A percentile compares a stretch with the other conserved stretches of the same genome.
These are phyloP conservation scores for Elaeis oleifera DNA, from an alignment of 202 grass and related monocot species.

Conservation along the genomic window DNA sequence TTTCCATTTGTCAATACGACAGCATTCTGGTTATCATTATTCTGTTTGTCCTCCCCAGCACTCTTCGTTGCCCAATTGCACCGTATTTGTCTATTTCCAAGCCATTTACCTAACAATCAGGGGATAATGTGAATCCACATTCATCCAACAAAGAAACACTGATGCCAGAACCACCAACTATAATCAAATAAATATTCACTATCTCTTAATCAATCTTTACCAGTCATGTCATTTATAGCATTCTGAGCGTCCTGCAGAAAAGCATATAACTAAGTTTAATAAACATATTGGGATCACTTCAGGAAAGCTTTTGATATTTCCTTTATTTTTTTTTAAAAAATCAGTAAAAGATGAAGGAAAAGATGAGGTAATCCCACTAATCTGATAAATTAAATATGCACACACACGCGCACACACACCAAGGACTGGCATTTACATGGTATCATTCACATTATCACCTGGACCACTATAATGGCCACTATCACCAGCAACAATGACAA, in stretches of 20 bases:
- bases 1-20: conserved; percentile 63
- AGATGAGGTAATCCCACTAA: no score
- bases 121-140: conserved; percentile 1
- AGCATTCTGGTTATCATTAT: conserved; percentile 58
- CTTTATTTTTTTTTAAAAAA: no score
- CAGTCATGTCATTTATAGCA: conserved; percentile 75
- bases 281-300: not conserved
- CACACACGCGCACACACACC: no score
- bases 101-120: conserved; percentile 55
- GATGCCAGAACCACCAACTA: not conserved
- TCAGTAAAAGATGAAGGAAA: no score
- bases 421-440: no score
- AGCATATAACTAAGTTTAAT: conserved; percentile 4
- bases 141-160: not conserved
- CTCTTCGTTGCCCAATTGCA: conserved; percentile 82
- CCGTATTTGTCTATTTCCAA: conserved; percentile 75
- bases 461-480: no score
- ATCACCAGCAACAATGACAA: no score
- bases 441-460: no score
- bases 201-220: conserved; percentile 23
- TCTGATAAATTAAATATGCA: no score
- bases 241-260: conserved; percentile 67
- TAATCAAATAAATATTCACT: no score
- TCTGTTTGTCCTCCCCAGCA: conserved; percentile 66
- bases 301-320: no score